phyloP scores from a whole-genome alignment of 2,329 filamentous ascomycete genomes.

The Fonsecaea pedrosoi region DNA sequence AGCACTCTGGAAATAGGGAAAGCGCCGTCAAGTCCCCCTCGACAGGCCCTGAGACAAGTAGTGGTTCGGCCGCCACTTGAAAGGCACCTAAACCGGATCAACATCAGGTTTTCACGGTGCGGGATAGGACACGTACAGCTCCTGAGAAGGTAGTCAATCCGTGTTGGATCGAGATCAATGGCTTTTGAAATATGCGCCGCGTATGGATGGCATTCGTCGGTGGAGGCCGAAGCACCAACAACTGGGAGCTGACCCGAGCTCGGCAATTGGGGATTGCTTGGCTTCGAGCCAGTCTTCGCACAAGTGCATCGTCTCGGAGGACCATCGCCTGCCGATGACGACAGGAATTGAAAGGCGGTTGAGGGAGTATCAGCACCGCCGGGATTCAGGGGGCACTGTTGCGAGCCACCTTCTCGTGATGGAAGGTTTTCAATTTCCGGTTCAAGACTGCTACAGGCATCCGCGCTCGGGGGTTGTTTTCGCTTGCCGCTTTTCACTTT shows the following conservation, averaged over 20 bases:
- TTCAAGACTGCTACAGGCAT: constrained; percentile 12
- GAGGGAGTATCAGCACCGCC: constrained; percentile 3
- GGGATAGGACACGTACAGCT: constrained; percentile 17
- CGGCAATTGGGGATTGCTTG: background rate
- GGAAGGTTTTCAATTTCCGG: constrained; percentile 22
- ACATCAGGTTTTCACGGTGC: background rate
- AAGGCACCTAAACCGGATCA: constrained; percentile 18
- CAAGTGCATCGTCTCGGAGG: constrained; percentile 5
- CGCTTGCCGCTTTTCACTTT: constrained; percentile 20
- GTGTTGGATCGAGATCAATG: constrained; percentile 15
- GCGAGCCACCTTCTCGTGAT: constrained; percentile 8
- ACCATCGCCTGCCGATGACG: background rate
- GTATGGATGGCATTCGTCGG: constrained; percentile 10
- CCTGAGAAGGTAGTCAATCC: constrained; percentile 19
- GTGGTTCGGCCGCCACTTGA: constrained; percentile 17
- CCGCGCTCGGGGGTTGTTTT: constrained; percentile 3
- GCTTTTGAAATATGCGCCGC: constrained; percentile 12
- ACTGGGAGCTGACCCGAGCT: background rate
- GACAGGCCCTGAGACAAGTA: constrained; percentile 5
- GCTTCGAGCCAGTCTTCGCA: background rate
- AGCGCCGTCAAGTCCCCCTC: constrained; percentile 12
- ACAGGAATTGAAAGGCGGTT: constrained; percentile 15
- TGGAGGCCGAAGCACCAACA: background rate
- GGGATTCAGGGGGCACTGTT: constrained; percentile 6
- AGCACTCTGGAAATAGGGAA: constrained; percentile 22